These are phyloP conservation scores for Cystoderma amianthinum DNA, from an alignment of 768 basidiomycete genomes.

Conservation along the genomic window DNA sequence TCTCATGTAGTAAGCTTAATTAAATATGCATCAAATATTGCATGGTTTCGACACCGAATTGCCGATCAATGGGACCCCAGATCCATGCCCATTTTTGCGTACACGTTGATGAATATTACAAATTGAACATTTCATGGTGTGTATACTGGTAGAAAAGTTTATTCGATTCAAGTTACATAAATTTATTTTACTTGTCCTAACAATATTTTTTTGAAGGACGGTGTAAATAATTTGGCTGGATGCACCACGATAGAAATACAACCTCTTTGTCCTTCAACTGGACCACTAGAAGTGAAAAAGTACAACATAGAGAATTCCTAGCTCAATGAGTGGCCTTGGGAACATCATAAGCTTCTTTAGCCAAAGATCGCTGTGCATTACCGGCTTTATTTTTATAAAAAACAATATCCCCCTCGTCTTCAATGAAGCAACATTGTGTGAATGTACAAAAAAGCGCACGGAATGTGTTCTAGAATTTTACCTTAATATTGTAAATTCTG, in stretches of 20 bases:
- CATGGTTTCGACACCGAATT: too few species aligned
- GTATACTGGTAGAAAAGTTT: too few species aligned
- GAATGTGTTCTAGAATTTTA: slow-evolving; percentile 38
- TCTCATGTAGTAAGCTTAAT: too few species aligned
- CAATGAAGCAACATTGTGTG: slow-evolving; percentile 55
- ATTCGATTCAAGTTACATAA: too few species aligned
- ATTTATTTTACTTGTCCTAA: too few species aligned
- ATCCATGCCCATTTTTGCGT: too few species aligned
- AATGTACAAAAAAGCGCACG: slow-evolving; percentile 54
- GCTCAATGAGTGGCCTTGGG: not conserved
- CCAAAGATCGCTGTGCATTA: slow-evolving; percentile 25
- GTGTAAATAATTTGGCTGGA: not conserved
- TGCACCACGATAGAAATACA: not conserved
- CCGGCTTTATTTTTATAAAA: slow-evolving; percentile 56
- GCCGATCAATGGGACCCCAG: too few species aligned
- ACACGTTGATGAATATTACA: too few species aligned
- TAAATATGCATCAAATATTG: too few species aligned
- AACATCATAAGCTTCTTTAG: slow-evolving; percentile 6
- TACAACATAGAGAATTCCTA: not conserved
- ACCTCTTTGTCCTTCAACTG: not conserved
- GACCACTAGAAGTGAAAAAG: not conserved
- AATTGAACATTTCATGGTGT: too few species aligned
- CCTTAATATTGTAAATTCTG: not conserved
- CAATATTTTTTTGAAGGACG: too few species aligned
- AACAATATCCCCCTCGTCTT: slow-evolving; percentile 54